Evolutionary conservation across 257 asterid species (phyloP), one percentile per base, ranked within the genome.

Genomic region (Solanum appendiculatum): DNA sequence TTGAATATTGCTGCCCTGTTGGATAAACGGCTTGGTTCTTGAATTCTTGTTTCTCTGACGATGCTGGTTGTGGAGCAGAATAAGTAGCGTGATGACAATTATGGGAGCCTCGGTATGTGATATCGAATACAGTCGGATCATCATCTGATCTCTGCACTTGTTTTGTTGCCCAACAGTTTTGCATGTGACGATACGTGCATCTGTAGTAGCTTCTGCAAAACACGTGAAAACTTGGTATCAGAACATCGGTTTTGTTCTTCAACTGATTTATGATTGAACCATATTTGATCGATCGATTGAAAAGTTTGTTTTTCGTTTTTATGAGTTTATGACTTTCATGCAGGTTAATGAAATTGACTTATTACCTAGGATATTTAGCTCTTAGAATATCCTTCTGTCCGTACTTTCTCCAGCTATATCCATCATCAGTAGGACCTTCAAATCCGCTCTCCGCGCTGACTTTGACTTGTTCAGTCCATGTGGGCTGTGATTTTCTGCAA

Each of bases 111-210:
- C 90, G 95, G 93, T 94, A 94, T 6, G 96, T 94, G 92, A 97
- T 83, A 63, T 95, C 98, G 12, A 95, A 94, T n/a, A 97, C 25
- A n/a, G 93, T 89, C 21, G 97, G 95, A 82, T 97, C 99, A 23
- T 93, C 95, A 83, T 97, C 99, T 20, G 98, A 95, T 89, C 99
- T 93, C 78, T 97, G 99, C 86, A 95, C 97, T 89, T 95, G 98
- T 92, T 97, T 97, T 7, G 95, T 95, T 12, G 99, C 98, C 98
- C 96, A 93, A 86, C 99, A 94, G 63, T 93, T 92, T 54, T 89
- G 89, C 9, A 87, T 89, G 21, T 46, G 91, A 2, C 97, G 96
- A 86, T 94, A 95, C 0, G 98, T 94, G 84, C 99, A 97, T 88
- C 98, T 89, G 90, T 97, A 94, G 84, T 97, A 97, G 93, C 98